These are phyloP conservation scores for Blepharisma japonicum DNA, from an alignment of 73 alveolate species.

Conservation along the genomic window DNA sequence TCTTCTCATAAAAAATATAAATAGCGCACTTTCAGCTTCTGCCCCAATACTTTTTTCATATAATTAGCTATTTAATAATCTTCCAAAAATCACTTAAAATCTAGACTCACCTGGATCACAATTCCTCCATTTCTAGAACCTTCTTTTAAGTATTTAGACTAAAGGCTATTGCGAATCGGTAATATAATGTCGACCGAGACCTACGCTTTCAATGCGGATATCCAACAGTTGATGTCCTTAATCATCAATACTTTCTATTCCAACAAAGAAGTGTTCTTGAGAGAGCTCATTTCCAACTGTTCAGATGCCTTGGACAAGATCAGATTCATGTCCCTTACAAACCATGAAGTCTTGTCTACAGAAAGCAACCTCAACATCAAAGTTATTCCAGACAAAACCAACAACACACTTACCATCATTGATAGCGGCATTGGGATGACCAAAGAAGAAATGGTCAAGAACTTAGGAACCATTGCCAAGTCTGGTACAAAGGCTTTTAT, in stretches of 20 bases:
- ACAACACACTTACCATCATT: conserved; percentile 94
- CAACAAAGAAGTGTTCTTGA: conserved; percentile 97
- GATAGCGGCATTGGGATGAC: conserved; percentile 99
- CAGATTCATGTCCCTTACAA: conserved; percentile 97
- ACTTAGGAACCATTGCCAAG: conserved; percentile 99
- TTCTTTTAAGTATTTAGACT: too few species aligned
- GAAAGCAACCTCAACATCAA: conserved; percentile 93
- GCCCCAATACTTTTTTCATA: too few species aligned
- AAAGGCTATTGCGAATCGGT: too few species aligned
- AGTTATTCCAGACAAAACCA: conserved; percentile 98
- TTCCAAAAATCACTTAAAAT: too few species aligned
- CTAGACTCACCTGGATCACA: too few species aligned
- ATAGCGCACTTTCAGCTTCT: too few species aligned
- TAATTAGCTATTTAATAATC: too few species aligned
- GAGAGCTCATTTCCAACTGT: conserved; percentile 99
- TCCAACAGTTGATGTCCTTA: conserved; percentile 96
- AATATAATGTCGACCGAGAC: conserved; percentile 40
- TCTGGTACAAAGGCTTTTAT: conserved; percentile 99
- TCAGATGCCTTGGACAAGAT: conserved; percentile 99
- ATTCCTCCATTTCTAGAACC: too few species aligned
- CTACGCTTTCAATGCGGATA: conserved; percentile 97
- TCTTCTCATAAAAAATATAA: too few species aligned
- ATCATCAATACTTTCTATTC: conserved; percentile 99
- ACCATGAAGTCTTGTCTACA: conserved; percentile 88
- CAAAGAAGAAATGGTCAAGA: conserved; percentile 96